Conservation (phyloP, 2,329 filamentous ascomycete species). For the Monilinia aucupariae region DNA sequence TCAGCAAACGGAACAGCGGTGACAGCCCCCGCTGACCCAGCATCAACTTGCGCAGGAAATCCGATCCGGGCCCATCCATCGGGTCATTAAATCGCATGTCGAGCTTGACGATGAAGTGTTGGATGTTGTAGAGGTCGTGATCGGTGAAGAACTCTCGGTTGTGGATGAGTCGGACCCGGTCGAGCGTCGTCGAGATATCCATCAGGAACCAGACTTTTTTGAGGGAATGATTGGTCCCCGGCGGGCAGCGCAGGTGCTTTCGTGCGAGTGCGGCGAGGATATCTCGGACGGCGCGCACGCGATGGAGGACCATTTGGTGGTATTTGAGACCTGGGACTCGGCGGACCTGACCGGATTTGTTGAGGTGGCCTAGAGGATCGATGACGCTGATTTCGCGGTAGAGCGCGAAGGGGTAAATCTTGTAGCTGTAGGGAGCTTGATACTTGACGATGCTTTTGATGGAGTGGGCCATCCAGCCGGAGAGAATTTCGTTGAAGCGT, state of each 20-base stretch:
- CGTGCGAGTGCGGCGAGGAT: slow-evolving; percentile 58
- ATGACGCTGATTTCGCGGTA: slow-evolving; percentile 53
- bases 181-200: slow-evolving; percentile 54
- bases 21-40: slow-evolving; percentile 54
- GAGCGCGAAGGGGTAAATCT: slow-evolving; percentile 55
- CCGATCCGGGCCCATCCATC: slow-evolving; percentile 46
- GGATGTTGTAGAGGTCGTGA: slow-evolving; percentile 54
- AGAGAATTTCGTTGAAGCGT: neutral
- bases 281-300: slow-evolving; percentile 52
- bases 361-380: slow-evolving; percentile 50
- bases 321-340: slow-evolving; percentile 60
- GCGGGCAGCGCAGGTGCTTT: slow-evolving; percentile 52
- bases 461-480: neutral
- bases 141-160: slow-evolving; percentile 52
- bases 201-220: slow-evolving; percentile 70
- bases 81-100: slow-evolving; percentile 65
- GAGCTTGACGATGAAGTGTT: slow-evolving; percentile 66
- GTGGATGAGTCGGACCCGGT: slow-evolving; percentile 50
- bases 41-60: slow-evolving; percentile 51
- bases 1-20: slow-evolving; percentile 55
- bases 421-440: slow-evolving; percentile 47
- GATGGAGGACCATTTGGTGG: slow-evolving; percentile 59
- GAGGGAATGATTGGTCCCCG: slow-evolving; percentile 43
- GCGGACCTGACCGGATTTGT: slow-evolving; percentile 38
- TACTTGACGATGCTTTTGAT: slow-evolving; percentile 47